phyloP scores from a whole-genome alignment of 1,284 basidiomycete species.

The Tilletia indica region DNA sequence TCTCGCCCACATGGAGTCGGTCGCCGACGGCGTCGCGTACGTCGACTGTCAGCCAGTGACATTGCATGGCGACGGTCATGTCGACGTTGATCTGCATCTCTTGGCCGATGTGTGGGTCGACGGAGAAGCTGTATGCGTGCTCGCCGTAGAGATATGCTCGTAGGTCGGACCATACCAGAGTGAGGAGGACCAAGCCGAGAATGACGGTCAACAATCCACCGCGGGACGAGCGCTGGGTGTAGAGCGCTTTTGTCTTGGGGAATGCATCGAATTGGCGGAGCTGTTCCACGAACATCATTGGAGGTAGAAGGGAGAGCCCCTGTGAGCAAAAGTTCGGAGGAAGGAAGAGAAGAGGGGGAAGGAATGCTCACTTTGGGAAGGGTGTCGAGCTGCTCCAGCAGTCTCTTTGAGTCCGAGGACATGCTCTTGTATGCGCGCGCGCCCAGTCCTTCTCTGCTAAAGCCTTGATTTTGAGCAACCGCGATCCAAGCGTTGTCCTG shows the following conservation, averaged over 20 bases:
- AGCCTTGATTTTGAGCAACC: too few species aligned
- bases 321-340: neutral
- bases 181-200: slow-evolving; percentile 69
- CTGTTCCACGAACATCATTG: slow-evolving; percentile 19
- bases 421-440: neutral
- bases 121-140: slow-evolving; percentile 59
- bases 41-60: slow-evolving; percentile 70
- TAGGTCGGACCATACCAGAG: slow-evolving; percentile 80
- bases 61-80: slow-evolving; percentile 51
- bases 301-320: neutral
- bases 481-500: too few species aligned
- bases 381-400: slow-evolving; percentile 45
- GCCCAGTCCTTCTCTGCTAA: too few species aligned
- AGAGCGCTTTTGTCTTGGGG: slow-evolving; percentile 69
- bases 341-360: neutral
- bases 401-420: slow-evolving; percentile 16
- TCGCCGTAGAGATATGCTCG: slow-evolving; percentile 88
- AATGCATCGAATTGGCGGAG: slow-evolving; percentile 55
- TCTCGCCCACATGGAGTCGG: slow-evolving; percentile 75
- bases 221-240: slow-evolving; percentile 78
- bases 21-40: slow-evolving; percentile 89
- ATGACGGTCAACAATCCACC: slow-evolving; percentile 85
- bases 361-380: slow-evolving; percentile 35
- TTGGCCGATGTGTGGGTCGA: slow-evolving; percentile 38
- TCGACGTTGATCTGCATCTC: slow-evolving; percentile 54